These are phyloP conservation scores for Candida qinlingensis DNA, from an alignment of 805 yeast species.

Conservation along the genomic window DNA sequence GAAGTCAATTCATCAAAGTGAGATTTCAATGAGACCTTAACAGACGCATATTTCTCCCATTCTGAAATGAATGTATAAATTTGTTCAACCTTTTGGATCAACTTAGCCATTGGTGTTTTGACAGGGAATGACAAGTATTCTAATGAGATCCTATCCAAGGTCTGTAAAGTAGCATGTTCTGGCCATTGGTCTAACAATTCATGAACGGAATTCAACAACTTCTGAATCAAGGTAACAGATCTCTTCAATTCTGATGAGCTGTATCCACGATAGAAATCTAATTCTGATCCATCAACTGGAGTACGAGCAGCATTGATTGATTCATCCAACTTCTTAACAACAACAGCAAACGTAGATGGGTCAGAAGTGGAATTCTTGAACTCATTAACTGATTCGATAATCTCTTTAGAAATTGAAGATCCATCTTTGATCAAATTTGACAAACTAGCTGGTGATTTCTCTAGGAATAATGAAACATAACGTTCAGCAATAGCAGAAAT, in stretches of 20 bases:
- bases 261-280: conserved; percentile 61
- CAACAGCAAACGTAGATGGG: conserved; percentile 30
- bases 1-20: conserved; percentile 55
- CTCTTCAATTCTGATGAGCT: conserved; percentile 53
- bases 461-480: conserved; percentile 40
- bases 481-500: conserved; percentile 43
- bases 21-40: conserved; percentile 57
- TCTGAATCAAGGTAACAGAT: conserved; percentile 47
- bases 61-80: conserved; percentile 77
- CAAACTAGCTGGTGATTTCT: conserved; percentile 15
- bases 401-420: conserved; percentile 25
- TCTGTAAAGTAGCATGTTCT: conserved; percentile 85
- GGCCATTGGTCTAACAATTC: conserved; percentile 73
- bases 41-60: conserved; percentile 91
- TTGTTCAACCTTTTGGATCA: conserved; percentile 80
- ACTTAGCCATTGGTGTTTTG: conserved; percentile 67
- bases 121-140: conserved; percentile 64
- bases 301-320: conserved; percentile 29
- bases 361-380: conserved; percentile 22
- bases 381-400: conserved; percentile 22
- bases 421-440: conserved; percentile 37
- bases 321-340: conserved; percentile 29
- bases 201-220: conserved; percentile 39
- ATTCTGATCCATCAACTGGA: conserved; percentile 29
- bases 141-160: conserved; percentile 52